Evolutionary conservation across 2,329 filamentous ascomycete genomes (phyloP), one percentile per base, ranked within the genome.

Genomic region (Westerdykella sp.): DNA sequence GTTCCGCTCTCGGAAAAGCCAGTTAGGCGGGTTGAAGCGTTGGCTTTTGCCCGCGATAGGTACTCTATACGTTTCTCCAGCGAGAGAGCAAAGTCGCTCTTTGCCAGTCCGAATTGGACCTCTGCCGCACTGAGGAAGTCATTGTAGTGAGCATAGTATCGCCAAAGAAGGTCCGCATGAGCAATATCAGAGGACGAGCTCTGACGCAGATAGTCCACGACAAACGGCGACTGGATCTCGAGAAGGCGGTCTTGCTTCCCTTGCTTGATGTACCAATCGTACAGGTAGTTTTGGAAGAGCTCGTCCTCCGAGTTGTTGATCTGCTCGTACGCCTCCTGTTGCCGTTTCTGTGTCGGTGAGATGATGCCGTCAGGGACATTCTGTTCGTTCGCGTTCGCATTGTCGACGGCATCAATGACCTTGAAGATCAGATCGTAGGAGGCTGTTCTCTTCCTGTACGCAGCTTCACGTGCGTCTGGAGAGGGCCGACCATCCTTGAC

Each of bases 281-380:
- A 98, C n/a, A 98, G 76, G 57, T 87, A 88, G 48, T 87, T 94
- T 64, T 97, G 85, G 72, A 98, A 98, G 4, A 96, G 86, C 59
- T 96, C 87, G 54, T 98, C 93, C 12, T 84, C 79, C 0, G 91
- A 95, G 45, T 78, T 79, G 60, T 94, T 87, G 55, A 98, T 89
- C 2, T 96, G 86, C 36, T 83, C 80, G 67, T 97, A 95, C 0
- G 93, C 91, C 69, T 98, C 91, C 39, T 81, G 79, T 51, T 86
- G 80, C 65, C 93, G 88, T 37, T 83, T 90, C 2, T 83, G 81
- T 15, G 86, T 79, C 11, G 87, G 67, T 0, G 88, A 90, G 40
- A 80, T 78, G 52, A 85, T 81, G 14, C 90, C 90, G 57, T 96
- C 90, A 3, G 42, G 45, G 43, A 81, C 74, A 44, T 87, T 83